phyloP scores from a whole-genome alignment of 805 yeast genomes.

The Candida tallmaniae region DNA sequence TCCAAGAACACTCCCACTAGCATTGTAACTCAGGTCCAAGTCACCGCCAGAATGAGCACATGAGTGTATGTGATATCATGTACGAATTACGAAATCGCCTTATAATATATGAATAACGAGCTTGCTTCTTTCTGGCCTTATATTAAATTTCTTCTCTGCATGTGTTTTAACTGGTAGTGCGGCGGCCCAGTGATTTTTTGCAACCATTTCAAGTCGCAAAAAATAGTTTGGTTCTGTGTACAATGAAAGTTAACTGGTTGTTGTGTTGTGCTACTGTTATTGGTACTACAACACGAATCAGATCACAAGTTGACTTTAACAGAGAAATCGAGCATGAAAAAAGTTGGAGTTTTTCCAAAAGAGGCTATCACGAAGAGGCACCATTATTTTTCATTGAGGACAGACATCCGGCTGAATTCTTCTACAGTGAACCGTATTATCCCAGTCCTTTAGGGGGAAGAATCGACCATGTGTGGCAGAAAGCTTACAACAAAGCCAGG shows the following conservation, averaged over 20 bases:
- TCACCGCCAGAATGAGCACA: conserved; percentile 37
- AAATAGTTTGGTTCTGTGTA: no score
- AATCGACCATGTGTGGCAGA: conserved; percentile 49
- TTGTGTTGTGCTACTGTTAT: no score
- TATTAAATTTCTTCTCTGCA: no score
- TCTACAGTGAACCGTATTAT: conserved; percentile 26
- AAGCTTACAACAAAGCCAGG: conserved; percentile 53
- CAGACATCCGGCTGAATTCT: conserved; percentile 22
- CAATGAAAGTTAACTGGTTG: no score
- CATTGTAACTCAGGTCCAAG: conserved; percentile 39
- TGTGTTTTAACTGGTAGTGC: no score
- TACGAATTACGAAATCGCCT: neutral
- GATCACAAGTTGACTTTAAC: no score
- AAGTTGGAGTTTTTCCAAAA: conserved; percentile 8
- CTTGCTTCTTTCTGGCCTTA: no score
- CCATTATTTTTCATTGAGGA: conserved; percentile 27
- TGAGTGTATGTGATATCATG: no score
- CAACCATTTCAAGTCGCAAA: no score
- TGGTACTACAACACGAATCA: no score
- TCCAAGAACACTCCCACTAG: conserved; percentile 25
- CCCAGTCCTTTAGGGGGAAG: conserved; percentile 45
- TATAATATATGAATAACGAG: neutral
- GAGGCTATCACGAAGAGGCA: conserved; percentile 29
- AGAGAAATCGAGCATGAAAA: no score
- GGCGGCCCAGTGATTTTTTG: no score